These are phyloP conservation scores for Starmerella etchellsii DNA, from an alignment of 805 yeast genomes.

Conservation along the genomic window DNA sequence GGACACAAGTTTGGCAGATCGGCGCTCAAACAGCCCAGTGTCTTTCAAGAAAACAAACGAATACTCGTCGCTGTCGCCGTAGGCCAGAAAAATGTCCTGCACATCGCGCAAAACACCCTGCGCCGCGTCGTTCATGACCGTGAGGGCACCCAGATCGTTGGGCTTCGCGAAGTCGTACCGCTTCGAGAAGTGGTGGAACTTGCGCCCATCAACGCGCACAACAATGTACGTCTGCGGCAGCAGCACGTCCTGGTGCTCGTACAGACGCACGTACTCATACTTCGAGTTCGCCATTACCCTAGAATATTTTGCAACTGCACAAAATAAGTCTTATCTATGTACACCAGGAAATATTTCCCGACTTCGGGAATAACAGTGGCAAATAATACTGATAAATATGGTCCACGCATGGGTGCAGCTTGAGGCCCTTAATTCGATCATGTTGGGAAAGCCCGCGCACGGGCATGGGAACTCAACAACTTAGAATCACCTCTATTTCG, in stretches of 20 bases:
- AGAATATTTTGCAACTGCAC: background rate
- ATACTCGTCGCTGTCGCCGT: constrained; percentile 93
- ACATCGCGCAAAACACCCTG: constrained; percentile 45
- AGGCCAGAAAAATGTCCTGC: constrained; percentile 67
- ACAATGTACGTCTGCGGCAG: constrained; percentile 74
- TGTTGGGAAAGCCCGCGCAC: too few relatives aligned
- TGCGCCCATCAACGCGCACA: constrained; percentile 83
- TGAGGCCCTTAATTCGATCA: too few relatives aligned
- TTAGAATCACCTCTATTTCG: too few relatives aligned
- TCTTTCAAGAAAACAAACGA: constrained; percentile 58
- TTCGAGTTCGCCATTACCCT: constrained; percentile 77
- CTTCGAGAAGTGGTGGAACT: constrained; percentile 70
- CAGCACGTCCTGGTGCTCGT: constrained; percentile 60
- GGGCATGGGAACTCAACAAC: too few relatives aligned
- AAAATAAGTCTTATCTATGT: background rate
- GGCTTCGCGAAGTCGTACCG: constrained; percentile 73
- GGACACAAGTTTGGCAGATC: constrained; percentile 69
- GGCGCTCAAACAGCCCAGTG: constrained; percentile 64
- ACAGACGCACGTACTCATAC: constrained; percentile 73
- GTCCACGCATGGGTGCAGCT: too few relatives aligned
- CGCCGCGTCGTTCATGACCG: constrained; percentile 76
- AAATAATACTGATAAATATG: too few relatives aligned
- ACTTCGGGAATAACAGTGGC: too few relatives aligned
- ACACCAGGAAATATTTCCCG: background rate
- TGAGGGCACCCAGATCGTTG: constrained; percentile 65